These are phyloP conservation scores for Castanea mollissima DNA, from an alignment of 306 rosid species.

Conservation along the genomic window DNA sequence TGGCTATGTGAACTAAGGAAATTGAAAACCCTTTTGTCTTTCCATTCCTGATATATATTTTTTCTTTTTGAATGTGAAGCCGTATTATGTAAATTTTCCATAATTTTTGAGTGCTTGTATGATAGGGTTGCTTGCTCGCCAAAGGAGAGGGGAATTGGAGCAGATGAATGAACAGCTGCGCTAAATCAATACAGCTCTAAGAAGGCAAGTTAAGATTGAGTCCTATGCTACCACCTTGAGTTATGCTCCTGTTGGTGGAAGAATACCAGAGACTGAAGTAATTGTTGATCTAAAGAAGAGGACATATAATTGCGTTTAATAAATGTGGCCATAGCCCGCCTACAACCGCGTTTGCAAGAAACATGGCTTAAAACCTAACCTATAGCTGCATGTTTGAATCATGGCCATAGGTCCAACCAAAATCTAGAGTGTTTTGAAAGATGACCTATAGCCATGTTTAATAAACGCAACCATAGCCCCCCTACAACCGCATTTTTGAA, in stretches of 20 bases:
- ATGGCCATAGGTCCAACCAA: no score
- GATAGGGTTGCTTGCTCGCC: conserved; percentile 91
- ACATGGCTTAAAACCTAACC: no score
- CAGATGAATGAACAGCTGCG: conserved; percentile 84
- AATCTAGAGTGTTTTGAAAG: no score
- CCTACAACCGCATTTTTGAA: no score
- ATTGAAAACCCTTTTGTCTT: background rate
- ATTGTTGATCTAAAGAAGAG: conserved; percentile 69
- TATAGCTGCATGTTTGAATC: no score
- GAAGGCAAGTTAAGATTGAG: conserved; percentile 95
- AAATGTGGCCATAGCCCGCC: no score
- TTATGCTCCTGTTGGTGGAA: conserved; percentile 80
- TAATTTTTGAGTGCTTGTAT: conserved; percentile 13
- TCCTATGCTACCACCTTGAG: conserved; percentile 93
- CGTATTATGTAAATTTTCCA: conserved; percentile 2
- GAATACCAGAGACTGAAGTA: conserved; percentile 67
- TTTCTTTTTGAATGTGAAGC: conserved; percentile 1
- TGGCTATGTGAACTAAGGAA: no score
- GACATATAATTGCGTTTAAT: no score
- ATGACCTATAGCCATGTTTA: no score
- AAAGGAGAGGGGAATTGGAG: conserved; percentile 77
- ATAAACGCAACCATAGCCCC: no score
- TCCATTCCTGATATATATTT: background rate
- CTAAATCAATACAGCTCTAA: conserved; percentile 78
- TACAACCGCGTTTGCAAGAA: no score